A percentile compares a stretch with the other conserved stretches of the same genome.
These are phyloP conservation scores for Mortierella hygrophila DNA, from an alignment of 192 early-diverging fungal species.

Conservation along the genomic window DNA sequence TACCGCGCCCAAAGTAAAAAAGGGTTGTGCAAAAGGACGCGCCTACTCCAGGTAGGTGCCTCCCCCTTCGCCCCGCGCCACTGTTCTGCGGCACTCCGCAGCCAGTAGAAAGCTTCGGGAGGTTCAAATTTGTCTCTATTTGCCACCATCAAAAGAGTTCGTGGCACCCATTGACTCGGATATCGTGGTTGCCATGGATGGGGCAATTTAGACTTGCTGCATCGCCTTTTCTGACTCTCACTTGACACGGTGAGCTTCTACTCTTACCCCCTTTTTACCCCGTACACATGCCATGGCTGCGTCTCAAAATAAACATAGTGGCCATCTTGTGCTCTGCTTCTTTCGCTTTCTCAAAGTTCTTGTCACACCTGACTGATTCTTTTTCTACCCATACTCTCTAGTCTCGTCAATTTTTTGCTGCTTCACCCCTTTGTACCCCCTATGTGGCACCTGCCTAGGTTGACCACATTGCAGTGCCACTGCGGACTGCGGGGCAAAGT, in stretches of 20 bases:
- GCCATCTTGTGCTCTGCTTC: background rate
- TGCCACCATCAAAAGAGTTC: background rate
- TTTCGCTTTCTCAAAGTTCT: background rate
- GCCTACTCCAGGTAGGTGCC: too few relatives aligned
- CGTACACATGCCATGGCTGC: background rate
- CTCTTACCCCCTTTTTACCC: background rate
- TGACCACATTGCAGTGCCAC: background rate
- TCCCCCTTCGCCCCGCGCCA: background rate
- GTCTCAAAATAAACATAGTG: background rate
- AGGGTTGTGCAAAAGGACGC: background rate
- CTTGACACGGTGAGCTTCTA: background rate
- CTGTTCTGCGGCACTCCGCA: background rate
- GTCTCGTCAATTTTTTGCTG: too few relatives aligned
- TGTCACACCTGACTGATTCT: background rate
- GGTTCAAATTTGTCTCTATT: background rate
- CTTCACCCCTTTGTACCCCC: background rate
- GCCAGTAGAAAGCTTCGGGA: background rate
- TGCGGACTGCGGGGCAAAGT: constrained; percentile 3
- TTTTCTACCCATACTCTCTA: background rate
- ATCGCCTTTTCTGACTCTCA: background rate
- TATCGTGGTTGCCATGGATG: background rate
- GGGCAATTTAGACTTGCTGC: background rate
- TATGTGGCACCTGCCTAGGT: background rate
- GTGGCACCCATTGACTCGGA: background rate
- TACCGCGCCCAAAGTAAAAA: background rate